Conservation (phyloP, 768 basidiomycete species). For the Termitomyces heimii region DNA sequence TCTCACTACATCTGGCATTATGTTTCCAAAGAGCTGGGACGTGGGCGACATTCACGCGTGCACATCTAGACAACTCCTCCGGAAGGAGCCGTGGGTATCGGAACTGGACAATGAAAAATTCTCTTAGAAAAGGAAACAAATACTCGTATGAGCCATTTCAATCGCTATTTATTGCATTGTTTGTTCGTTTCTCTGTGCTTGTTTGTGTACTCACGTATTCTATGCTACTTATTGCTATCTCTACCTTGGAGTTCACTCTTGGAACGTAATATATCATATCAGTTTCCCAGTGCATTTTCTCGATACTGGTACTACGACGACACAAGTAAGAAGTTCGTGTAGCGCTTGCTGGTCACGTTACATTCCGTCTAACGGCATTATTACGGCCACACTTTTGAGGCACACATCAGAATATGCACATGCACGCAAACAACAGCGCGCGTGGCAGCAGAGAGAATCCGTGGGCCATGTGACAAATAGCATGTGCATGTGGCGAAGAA, state of each 20-base stretch:
- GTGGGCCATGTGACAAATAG: not conserved
- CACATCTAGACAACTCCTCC: not conserved
- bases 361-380: no score
- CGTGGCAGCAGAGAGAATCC: not conserved
- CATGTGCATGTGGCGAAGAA: not conserved
- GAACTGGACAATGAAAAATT: not conserved
- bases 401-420: not conserved
- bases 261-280: no score
- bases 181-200: not conserved
- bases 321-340: no score
- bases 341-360: no score
- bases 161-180: conserved; percentile 4
- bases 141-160: conserved; percentile 3
- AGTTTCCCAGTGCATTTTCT: not conserved
- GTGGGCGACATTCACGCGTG: conserved; percentile 10
- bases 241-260: not conserved
- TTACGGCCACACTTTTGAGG: not conserved
- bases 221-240: not conserved
- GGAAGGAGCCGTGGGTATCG: not conserved
- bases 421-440: not conserved
- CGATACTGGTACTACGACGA: not conserved
- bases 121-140: not conserved
- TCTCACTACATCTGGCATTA: conserved; percentile 45
- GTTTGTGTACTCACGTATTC: not conserved
- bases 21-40: conserved; percentile 22